phyloP scores from a whole-genome alignment of 495 filamentous ascomycete genomes.

The Penicillium samsonianum region DNA sequence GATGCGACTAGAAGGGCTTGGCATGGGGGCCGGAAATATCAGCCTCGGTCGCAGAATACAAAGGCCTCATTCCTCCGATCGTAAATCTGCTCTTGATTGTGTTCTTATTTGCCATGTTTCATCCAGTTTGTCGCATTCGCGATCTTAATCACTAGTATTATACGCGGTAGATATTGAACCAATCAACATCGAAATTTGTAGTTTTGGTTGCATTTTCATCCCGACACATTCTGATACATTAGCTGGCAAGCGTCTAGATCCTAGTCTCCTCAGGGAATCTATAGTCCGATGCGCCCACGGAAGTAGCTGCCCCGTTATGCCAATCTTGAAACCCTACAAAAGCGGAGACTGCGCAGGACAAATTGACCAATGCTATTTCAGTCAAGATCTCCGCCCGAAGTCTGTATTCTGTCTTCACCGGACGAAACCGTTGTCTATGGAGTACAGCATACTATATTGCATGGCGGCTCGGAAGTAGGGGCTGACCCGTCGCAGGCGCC shows the following conservation, averaged over 20 bases:
- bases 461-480: neutral
- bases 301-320: neutral
- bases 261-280: neutral
- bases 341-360: neutral
- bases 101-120: neutral
- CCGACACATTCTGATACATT: neutral
- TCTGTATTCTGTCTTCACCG: neutral
- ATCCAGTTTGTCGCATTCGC: neutral
- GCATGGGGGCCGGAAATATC: constrained; percentile 9
- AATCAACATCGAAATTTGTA: neutral
- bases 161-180: neutral
- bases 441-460: neutral
- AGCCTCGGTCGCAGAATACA: constrained; percentile 1
- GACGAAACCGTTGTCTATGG: neutral
- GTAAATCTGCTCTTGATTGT: neutral
- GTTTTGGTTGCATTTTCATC: neutral
- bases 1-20: constrained; percentile 4
- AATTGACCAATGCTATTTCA: neutral
- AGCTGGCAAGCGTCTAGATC: neutral
- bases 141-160: neutral
- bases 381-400: neutral
- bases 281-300: neutral
- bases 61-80: constrained; percentile 1
- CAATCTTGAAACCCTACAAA: neutral
- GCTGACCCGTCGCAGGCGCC: neutral